Conservation (phyloP, 1,284 basidiomycete species). For the Leccinum pachyderme region DNA sequence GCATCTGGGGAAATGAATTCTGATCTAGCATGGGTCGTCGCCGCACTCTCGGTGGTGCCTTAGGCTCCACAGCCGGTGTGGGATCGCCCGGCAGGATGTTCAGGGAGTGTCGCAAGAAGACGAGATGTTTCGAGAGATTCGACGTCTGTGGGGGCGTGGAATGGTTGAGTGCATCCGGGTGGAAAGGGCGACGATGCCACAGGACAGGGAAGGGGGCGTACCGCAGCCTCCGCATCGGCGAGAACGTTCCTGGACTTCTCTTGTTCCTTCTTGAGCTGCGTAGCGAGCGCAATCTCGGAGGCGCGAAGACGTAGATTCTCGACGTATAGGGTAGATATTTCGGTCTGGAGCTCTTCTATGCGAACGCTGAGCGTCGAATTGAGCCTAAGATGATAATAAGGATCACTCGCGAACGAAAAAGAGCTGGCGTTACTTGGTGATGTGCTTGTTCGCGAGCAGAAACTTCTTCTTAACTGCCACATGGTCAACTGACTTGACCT, state of each 20-base stretch:
- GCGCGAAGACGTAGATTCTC: conserved; percentile 79
- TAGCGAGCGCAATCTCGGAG: conserved; percentile 70
- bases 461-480: conserved; percentile 84
- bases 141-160: conserved; percentile 43
- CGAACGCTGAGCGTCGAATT: conserved; percentile 79
- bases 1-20: conserved; percentile 47
- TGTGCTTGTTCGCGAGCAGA: conserved; percentile 83
- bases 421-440: conserved; percentile 63
- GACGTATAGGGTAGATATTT: conserved; percentile 73
- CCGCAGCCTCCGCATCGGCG: conserved; percentile 69
- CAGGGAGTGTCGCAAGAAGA: conserved; percentile 60
- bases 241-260: conserved; percentile 71
- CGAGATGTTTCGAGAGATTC: conserved; percentile 62
- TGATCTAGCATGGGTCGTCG: conserved; percentile 38
- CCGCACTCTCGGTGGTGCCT: conserved; percentile 48
- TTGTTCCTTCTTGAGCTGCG: conserved; percentile 74
- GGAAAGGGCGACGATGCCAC: conserved; percentile 14
- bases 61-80: conserved; percentile 40
- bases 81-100: conserved; percentile 38
- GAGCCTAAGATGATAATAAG: conserved; percentile 47
- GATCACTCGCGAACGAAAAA: conserved; percentile 1
- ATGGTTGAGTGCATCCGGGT: conserved; percentile 2
- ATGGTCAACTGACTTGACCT: not conserved
- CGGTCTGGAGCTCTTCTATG: conserved; percentile 78
- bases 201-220: conserved; percentile 39